phyloP scores from a whole-genome alignment of 495 filamentous ascomycete species.

The Penicillium robsamsonii region DNA sequence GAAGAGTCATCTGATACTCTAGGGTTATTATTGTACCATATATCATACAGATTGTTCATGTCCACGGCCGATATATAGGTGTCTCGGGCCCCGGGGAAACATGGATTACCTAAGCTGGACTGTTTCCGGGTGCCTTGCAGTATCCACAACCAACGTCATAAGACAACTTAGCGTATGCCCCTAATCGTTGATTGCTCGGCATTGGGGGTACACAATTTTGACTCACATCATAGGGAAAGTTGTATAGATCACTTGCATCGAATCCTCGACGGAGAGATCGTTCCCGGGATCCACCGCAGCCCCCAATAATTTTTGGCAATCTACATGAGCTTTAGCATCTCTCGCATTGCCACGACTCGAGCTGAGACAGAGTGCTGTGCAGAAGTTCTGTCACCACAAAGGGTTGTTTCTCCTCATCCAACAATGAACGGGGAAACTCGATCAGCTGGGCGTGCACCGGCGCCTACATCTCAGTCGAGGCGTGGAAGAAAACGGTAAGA shows the following conservation, averaged over 20 bases:
- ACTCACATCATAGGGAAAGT: neutral
- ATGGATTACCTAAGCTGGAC: neutral
- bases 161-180: neutral
- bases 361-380: neutral
- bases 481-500: constrained; percentile 5
- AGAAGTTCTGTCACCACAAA: neutral
- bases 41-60: too few relatives aligned
- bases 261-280: neutral
- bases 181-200: neutral
- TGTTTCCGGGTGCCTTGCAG: neutral
- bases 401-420: neutral
- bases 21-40: neutral
- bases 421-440: constrained; percentile 4
- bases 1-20: neutral
- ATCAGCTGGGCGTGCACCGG: neutral
- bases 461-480: constrained; percentile 2
- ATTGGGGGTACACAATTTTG: neutral
- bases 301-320: neutral
- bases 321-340: neutral
- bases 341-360: neutral
- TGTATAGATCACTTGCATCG: neutral
- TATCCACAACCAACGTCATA: constrained; percentile 9
- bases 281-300: neutral
- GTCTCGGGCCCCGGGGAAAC: neutral
- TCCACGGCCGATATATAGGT: too few relatives aligned